Conservation (phyloP, 2,329 filamentous ascomycete genomes). For the Paramyrothecium sp. region DNA sequence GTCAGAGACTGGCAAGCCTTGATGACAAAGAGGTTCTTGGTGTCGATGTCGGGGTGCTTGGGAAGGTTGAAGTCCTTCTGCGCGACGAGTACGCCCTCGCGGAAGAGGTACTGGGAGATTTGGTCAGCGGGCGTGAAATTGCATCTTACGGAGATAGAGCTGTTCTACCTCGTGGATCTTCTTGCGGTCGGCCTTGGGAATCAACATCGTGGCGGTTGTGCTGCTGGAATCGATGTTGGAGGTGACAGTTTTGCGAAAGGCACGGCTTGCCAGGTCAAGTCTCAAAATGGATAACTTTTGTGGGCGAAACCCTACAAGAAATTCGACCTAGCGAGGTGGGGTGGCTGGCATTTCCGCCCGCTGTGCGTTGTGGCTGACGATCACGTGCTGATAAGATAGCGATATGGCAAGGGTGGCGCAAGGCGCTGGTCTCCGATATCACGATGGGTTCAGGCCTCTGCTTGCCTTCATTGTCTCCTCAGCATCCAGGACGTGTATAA, state of each 20-base stretch:
- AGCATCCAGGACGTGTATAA: not conserved
- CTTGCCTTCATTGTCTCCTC: not conserved
- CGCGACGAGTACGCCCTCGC: constrained; percentile 88
- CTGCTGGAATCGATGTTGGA: constrained; percentile 50
- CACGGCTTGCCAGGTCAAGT: constrained; percentile 25
- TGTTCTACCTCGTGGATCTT: constrained; percentile 83
- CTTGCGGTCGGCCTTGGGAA: constrained; percentile 99
- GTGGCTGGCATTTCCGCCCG: constrained; percentile 10
- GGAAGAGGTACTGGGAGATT: constrained; percentile 81
- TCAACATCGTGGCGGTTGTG: constrained; percentile 77
- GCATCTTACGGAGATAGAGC: constrained; percentile 9
- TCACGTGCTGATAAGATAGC: not conserved
- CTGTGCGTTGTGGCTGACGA: not conserved
- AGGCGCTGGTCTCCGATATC: not conserved
- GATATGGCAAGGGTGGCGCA: not conserved
- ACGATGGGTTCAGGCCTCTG: too few species aligned
- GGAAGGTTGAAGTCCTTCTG: constrained; percentile 99
- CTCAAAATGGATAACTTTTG: constrained; percentile 46
- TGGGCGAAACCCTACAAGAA: constrained; percentile 42
- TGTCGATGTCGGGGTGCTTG: constrained; percentile 98
- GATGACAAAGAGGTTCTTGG: constrained; percentile 99
- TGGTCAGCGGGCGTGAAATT: constrained; percentile 13
- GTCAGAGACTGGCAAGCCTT: constrained; percentile 98
- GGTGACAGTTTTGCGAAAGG: constrained; percentile 35
- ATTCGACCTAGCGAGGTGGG: constrained; percentile 33